Evolutionary conservation across 768 basidiomycete species (phyloP).

Genomic region (Boletales sp.): DNA sequence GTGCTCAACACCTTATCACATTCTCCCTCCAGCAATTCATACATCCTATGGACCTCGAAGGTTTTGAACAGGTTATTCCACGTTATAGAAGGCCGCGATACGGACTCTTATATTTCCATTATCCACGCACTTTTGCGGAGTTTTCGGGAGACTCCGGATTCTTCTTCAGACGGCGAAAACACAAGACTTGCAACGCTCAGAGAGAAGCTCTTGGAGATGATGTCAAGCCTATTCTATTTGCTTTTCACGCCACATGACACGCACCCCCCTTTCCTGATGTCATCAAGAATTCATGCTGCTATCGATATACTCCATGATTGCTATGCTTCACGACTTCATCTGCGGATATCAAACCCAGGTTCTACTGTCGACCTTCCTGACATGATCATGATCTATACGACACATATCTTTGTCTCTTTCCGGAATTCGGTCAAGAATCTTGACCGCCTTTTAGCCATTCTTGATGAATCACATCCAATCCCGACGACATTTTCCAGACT

Average conservation of each 20-base stretch:
- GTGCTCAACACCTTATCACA: slow-evolving; percentile 13
- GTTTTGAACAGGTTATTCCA: slow-evolving; percentile 36
- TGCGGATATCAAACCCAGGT: slow-evolving; percentile 4
- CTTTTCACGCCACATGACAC: slow-evolving; percentile 9
- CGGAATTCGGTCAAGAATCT: slow-evolving; percentile 4
- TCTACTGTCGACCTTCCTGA: slow-evolving; percentile 22
- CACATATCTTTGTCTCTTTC: slow-evolving; percentile 16
- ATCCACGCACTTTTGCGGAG: slow-evolving; percentile 26
- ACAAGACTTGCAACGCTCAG: slow-evolving; percentile 7
- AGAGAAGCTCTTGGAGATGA: slow-evolving; percentile 18
- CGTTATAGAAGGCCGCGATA: slow-evolving; percentile 29
- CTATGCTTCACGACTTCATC: slow-evolving; percentile 17
- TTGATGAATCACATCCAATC: slow-evolving; percentile 26
- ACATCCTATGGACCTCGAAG: slow-evolving; percentile 42
- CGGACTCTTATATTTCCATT: slow-evolving; percentile 31
- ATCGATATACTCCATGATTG: slow-evolving; percentile 28
- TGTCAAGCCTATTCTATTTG: slow-evolving; percentile 22
- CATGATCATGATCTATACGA: slow-evolving; percentile 19
- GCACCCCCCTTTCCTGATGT: background rate
- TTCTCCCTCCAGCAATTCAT: slow-evolving; percentile 30
- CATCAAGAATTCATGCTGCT: slow-evolving; percentile 9
- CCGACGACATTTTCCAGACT: slow-evolving; percentile 31
- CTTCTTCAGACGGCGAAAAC: slow-evolving; percentile 1
- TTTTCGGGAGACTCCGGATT: slow-evolving; percentile 6
- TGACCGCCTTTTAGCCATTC: slow-evolving; percentile 19